phyloP scores from a whole-genome alignment of 257 asterid species.

The Solanum chmielewskii region DNA sequence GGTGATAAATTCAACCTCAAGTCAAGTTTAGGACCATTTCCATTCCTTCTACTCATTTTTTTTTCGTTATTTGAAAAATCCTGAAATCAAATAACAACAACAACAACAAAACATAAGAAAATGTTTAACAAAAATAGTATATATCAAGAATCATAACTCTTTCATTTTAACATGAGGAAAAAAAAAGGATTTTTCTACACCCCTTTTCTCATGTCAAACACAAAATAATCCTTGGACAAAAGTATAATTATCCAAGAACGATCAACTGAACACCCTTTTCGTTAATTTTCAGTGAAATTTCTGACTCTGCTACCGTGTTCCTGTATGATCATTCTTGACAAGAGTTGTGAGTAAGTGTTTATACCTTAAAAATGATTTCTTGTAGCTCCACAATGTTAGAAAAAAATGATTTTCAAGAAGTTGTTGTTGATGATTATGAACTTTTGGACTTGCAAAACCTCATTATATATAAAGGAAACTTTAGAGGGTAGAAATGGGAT shows the following conservation, averaged over 20 bases:
- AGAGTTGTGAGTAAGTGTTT: neutral
- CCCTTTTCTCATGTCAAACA: neutral
- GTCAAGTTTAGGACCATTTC: constrained; percentile 26
- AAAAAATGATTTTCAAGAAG: neutral
- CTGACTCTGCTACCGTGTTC: neutral
- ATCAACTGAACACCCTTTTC: neutral
- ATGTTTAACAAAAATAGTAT: neutral
- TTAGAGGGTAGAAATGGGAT: constrained; percentile 8
- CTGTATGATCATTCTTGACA: neutral
- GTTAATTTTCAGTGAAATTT: neutral
- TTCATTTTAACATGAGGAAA: neutral
- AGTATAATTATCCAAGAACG: neutral
- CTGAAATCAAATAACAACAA: neutral
- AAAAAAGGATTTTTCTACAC: neutral
- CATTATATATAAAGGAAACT: constrained; percentile 19
- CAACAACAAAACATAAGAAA: neutral
- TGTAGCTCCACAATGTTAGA: neutral
- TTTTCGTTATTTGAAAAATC: neutral
- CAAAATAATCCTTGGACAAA: neutral
- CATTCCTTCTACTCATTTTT: constrained; percentile 31
- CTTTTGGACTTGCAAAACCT: constrained; percentile 4
- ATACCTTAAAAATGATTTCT: neutral
- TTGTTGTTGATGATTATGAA: neutral
- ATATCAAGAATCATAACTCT: neutral
- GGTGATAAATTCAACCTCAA: constrained; percentile 40